phyloP scores from a whole-genome alignment of 2,329 filamentous ascomycete species.

The Aureobasidium vineae region DNA sequence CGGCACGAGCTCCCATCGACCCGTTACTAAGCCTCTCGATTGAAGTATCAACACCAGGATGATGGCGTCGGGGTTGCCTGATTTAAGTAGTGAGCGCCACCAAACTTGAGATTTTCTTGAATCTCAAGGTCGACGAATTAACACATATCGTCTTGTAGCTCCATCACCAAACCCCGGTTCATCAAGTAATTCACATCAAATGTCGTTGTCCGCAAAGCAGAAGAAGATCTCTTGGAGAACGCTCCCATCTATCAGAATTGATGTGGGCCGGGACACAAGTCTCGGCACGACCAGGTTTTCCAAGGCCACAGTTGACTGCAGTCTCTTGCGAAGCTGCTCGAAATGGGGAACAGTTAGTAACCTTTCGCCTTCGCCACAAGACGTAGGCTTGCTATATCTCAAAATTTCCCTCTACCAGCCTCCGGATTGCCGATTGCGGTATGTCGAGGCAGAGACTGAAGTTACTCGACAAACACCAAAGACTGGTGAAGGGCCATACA shows the following conservation, averaged over 20 bases:
- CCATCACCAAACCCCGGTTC: no score
- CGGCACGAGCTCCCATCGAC: no score
- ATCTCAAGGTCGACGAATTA: no score
- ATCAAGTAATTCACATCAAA: background rate
- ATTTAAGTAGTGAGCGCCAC: no score
- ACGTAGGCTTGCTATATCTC: background rate
- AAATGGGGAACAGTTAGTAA: background rate
- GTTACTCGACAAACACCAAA: background rate
- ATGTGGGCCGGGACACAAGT: background rate
- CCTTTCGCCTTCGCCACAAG: background rate
- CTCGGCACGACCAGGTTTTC: background rate
- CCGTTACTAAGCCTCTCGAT: no score
- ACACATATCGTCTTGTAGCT: no score
- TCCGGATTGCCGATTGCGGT: background rate
- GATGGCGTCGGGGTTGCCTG: no score
- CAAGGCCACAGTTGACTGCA: background rate
- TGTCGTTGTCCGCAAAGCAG: background rate
- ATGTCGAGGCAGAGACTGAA: background rate
- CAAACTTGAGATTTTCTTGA: no score
- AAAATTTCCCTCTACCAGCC: background rate
- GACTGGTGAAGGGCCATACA: background rate
- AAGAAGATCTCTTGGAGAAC: background rate
- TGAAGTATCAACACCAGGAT: no score
- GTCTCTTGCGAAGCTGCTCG: background rate
- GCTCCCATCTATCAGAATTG: background rate